A percentile compares a stretch with the other conserved stretches of the same genome.
Conservation (phyloP, 2,329 filamentous ascomycete species). For the Cercospora sp. region DNA sequence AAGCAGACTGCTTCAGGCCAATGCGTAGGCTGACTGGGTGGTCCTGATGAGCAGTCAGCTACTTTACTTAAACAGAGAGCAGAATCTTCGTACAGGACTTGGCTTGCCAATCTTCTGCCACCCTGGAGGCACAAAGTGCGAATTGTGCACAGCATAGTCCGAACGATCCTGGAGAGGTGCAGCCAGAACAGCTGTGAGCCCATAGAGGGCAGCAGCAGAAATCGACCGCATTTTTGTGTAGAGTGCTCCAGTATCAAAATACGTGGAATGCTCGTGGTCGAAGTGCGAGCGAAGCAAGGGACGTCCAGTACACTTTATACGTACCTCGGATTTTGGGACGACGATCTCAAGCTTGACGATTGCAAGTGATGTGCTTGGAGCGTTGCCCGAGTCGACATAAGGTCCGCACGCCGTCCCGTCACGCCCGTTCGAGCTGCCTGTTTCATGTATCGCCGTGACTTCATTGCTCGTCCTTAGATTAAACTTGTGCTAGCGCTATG, state of each 20-base stretch:
- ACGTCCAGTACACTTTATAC: not conserved
- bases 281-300: conserved; percentile 7
- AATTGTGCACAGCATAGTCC: conserved; percentile 25
- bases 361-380: conserved; percentile 5
- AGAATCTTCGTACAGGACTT: conserved; percentile 16
- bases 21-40: conserved; percentile 29
- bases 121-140: conserved; percentile 24
- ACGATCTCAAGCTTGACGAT: not conserved
- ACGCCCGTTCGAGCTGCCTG: conserved; percentile 4
- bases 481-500: conserved; percentile 10
- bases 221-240: conserved; percentile 9
- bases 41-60: conserved; percentile 14
- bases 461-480: conserved; percentile 5
- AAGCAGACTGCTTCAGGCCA: conserved; percentile 26
- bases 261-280: not conserved
- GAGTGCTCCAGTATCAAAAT: not conserved
- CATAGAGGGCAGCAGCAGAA: conserved; percentile 5
- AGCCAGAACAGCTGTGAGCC: conserved; percentile 12
- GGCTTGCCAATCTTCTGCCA: conserved; percentile 25
- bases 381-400: conserved; percentile 3
- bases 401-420: not conserved
- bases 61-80: not conserved
- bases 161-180: conserved; percentile 20
- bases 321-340: not conserved
- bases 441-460: not conserved